phyloP scores from a whole-genome alignment of 1,139 yeast genomes.

The Dujonia santamariae region DNA sequence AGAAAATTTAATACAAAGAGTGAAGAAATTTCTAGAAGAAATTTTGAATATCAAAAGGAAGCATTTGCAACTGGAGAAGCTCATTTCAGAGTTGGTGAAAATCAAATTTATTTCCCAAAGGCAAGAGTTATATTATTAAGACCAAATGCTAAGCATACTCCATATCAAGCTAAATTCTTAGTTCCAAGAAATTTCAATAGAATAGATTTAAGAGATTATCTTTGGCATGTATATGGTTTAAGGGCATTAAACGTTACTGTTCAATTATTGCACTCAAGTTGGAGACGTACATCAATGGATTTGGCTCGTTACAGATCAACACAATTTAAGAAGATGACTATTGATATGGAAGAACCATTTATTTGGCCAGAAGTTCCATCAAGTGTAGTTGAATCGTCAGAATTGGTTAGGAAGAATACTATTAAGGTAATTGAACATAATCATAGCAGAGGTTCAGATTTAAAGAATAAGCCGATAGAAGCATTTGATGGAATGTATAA shows the following conservation, averaged over 20 bases:
- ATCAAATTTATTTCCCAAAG: constrained; percentile 73
- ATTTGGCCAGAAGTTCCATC: constrained; percentile 78
- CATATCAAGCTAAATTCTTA: constrained; percentile 90
- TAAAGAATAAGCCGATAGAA: constrained; percentile 54
- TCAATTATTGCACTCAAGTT: constrained; percentile 75
- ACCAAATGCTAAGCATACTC: constrained; percentile 92
- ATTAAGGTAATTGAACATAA: constrained; percentile 25
- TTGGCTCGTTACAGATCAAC: constrained; percentile 75
- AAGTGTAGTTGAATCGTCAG: constrained; percentile 22
- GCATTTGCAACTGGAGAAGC: constrained; percentile 65
- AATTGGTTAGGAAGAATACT: constrained; percentile 22
- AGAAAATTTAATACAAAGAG: constrained; percentile 34
- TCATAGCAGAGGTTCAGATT: constrained; percentile 60
- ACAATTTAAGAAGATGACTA: constrained; percentile 90
- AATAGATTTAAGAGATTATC: constrained; percentile 85
- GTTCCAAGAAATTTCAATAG: constrained; percentile 91
- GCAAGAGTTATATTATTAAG: constrained; percentile 77
- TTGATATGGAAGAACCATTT: constrained; percentile 90
- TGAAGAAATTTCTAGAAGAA: constrained; percentile 38
- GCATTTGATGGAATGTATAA: constrained; percentile 80
- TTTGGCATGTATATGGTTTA: constrained; percentile 83
- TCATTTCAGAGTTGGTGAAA: constrained; percentile 78
- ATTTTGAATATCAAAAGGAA: constrained; percentile 44
- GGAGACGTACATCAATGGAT: constrained; percentile 56
- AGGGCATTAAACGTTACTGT: constrained; percentile 86